Evolutionary conservation across 192 early-diverging fungal species (phyloP).

Genomic region (Gamsiella multidivaricata): DNA sequence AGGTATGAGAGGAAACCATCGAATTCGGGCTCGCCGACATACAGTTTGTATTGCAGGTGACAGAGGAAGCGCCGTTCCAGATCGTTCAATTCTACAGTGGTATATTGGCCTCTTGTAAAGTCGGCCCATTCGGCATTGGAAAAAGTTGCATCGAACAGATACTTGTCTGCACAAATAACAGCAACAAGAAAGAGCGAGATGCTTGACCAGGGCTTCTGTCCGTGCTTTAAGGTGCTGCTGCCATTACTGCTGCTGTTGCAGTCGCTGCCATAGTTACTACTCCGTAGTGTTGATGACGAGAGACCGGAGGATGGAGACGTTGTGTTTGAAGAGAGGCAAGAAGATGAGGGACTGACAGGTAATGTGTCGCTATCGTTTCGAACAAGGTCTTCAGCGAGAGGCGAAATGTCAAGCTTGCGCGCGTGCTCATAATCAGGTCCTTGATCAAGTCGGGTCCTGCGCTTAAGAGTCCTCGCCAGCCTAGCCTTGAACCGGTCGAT

Average conservation of each 20-base stretch:
- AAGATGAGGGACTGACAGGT: not conserved
- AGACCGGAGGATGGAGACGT: slow-evolving; percentile 2
- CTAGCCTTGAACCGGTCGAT: slow-evolving; percentile 57
- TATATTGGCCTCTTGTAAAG: slow-evolving; percentile 51
- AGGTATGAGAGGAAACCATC: slow-evolving; percentile 57
- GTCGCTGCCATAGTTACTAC: not conserved
- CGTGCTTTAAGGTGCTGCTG: not conserved
- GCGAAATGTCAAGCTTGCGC: not conserved
- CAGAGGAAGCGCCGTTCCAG: slow-evolving; percentile 58
- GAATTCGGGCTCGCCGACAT: slow-evolving; percentile 57
- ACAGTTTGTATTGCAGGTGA: slow-evolving; percentile 54
- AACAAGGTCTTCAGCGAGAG: not conserved
- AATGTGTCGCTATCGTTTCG: not conserved
- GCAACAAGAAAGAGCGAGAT: slow-evolving; percentile 59
- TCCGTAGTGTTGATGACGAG: not conserved
- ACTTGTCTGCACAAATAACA: slow-evolving; percentile 64
- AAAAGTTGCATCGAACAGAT: slow-evolving; percentile 61
- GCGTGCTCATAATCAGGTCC: slow-evolving; percentile 35
- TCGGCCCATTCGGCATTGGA: slow-evolving; percentile 63
- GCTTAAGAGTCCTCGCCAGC: slow-evolving; percentile 17
- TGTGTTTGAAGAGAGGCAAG: not conserved
- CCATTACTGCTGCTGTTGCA: not conserved
- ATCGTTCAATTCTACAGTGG: slow-evolving; percentile 42
- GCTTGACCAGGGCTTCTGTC: slow-evolving; percentile 51
- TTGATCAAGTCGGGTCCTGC: slow-evolving; percentile 27